Percentiles rank a stretch among this genome's conserved stretches.
Evolutionary conservation across 2,329 filamentous ascomycete genomes (phyloP).

Genomic region (Colletotrichum echinochloae): DNA sequence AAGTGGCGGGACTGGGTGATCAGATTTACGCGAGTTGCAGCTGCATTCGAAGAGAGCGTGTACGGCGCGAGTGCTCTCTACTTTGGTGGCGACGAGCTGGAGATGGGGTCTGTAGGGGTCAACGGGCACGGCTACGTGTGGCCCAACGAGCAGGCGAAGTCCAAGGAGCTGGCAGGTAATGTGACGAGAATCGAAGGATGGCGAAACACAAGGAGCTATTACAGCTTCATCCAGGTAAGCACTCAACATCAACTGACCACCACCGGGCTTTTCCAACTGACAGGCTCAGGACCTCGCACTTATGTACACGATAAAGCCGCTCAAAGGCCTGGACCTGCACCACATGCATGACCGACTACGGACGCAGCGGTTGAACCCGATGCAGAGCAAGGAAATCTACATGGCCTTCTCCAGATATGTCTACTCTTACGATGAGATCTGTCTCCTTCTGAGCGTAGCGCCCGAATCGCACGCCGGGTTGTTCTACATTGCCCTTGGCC

Average conservation of each 20-base stretch:
- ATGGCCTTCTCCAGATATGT: constrained; percentile 81
- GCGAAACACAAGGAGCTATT: constrained; percentile 95
- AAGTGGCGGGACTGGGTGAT: constrained; percentile 97
- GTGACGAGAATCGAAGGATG: constrained; percentile 95
- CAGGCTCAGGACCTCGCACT: constrained; percentile 70
- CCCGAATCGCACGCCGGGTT: constrained; percentile 89
- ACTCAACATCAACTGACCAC: not conserved
- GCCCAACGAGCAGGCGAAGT: constrained; percentile 83
- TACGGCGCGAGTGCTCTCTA: constrained; percentile 93
- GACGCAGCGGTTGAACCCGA: constrained; percentile 80
- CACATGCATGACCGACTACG: constrained; percentile 94
- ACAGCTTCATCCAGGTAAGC: constrained; percentile 87
- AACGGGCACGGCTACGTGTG: constrained; percentile 95
- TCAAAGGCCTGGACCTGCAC: constrained; percentile 86
- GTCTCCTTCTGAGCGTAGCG: constrained; percentile 82
- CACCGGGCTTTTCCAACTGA: constrained; percentile 30
- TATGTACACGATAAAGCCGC: constrained; percentile 72
- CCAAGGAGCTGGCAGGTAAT: constrained; percentile 89
- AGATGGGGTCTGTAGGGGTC: constrained; percentile 67
- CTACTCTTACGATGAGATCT: constrained; percentile 86
- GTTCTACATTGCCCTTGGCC: constrained; percentile 89
- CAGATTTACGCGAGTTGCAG: constrained; percentile 91
- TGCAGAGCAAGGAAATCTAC: constrained; percentile 87
- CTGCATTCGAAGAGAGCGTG: constrained; percentile 94
- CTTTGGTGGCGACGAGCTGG: constrained; percentile 81